phyloP scores from a whole-genome alignment of 2,329 filamentous ascomycete genomes.

The Sporothrix pallida region DNA sequence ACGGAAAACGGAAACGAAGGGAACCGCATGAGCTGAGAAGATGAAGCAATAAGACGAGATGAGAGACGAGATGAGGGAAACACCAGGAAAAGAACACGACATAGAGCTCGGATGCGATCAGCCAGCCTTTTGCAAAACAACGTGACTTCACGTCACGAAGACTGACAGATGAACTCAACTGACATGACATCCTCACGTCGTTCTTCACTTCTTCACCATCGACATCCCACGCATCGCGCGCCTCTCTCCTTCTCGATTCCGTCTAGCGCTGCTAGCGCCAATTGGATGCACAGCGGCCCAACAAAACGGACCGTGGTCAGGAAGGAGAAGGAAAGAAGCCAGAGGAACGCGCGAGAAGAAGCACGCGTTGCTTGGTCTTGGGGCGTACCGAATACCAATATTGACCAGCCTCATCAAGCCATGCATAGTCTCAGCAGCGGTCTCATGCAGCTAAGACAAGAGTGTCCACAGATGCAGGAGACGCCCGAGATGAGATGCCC shows the following conservation, averaged over 20 bases:
- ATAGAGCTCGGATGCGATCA: constrained; percentile 1
- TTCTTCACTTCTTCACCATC: too few species aligned
- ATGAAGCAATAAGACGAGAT: too few species aligned
- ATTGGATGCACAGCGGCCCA: constrained; percentile 17
- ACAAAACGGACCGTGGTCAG: background rate
- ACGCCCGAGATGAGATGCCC: too few species aligned
- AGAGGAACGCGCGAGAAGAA: background rate
- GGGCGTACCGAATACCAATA: background rate
- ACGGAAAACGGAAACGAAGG: background rate
- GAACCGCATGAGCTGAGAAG: background rate
- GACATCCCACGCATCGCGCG: background rate
- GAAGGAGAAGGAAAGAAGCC: background rate
- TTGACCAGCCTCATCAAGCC: constrained; percentile 11
- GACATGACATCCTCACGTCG: too few species aligned
- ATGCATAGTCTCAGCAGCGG: background rate
- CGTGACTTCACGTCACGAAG: too few species aligned
- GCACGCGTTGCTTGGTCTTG: background rate
- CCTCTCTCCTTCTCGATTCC: constrained; percentile 22
- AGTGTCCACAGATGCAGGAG: background rate
- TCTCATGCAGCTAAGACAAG: constrained; percentile 26
- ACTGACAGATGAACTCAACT: too few species aligned
- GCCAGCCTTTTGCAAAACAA: background rate
- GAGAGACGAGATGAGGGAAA: too few species aligned
- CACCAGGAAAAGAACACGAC: background rate
- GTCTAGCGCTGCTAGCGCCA: constrained; percentile 16